A percentile compares a stretch with the other conserved stretches of the same genome.
phyloP scores from a whole-genome alignment of 2,329 filamentous ascomycete species.

The Penicillium italicum region DNA sequence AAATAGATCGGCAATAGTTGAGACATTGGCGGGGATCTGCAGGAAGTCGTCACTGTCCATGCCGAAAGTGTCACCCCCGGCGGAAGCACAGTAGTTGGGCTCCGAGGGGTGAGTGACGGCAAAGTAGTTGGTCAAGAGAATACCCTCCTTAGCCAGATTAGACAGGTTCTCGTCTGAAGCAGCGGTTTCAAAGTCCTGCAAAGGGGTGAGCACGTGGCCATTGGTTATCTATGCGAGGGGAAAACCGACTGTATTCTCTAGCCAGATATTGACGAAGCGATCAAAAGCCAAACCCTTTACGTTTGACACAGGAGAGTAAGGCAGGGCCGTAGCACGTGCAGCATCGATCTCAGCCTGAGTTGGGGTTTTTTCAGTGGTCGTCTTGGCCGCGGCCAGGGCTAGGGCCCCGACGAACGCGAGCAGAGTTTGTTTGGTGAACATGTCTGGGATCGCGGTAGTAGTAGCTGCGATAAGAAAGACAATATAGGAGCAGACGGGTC shows the following conservation, averaged over 20 bases:
- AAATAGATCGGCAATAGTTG: constrained; percentile 65
- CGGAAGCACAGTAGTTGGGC: constrained; percentile 69
- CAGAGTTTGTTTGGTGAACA: constrained; percentile 55
- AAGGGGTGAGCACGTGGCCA: constrained; percentile 38
- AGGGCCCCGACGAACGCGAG: constrained; percentile 22
- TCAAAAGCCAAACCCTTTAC: constrained; percentile 71
- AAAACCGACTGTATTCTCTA: constrained; percentile 65
- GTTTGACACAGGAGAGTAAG: constrained; percentile 59
- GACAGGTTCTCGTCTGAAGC: constrained; percentile 50
- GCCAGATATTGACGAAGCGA: constrained; percentile 68
- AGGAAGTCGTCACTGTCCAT: constrained; percentile 65
- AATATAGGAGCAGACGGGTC: constrained; percentile 7
- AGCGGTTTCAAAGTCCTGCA: constrained; percentile 59
- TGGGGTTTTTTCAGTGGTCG: constrained; percentile 25
- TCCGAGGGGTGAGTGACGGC: constrained; percentile 69
- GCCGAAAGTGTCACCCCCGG: constrained; percentile 70
- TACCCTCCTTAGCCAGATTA: constrained; percentile 47
- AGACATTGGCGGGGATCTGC: constrained; percentile 58
- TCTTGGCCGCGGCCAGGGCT: constrained; percentile 27
- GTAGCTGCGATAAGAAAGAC: constrained; percentile 1
- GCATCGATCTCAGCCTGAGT: constrained; percentile 29
- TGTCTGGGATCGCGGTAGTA: not conserved
- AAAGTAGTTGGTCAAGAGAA: constrained; percentile 58
- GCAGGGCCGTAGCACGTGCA: constrained; percentile 56
- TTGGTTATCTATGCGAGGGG: constrained; percentile 23